Percentiles rank a stretch among this genome's conserved stretches.
Evolutionary conservation across 1,139 yeast genomes (phyloP).

Genomic region (Magnusiomyces tetraspermus): DNA sequence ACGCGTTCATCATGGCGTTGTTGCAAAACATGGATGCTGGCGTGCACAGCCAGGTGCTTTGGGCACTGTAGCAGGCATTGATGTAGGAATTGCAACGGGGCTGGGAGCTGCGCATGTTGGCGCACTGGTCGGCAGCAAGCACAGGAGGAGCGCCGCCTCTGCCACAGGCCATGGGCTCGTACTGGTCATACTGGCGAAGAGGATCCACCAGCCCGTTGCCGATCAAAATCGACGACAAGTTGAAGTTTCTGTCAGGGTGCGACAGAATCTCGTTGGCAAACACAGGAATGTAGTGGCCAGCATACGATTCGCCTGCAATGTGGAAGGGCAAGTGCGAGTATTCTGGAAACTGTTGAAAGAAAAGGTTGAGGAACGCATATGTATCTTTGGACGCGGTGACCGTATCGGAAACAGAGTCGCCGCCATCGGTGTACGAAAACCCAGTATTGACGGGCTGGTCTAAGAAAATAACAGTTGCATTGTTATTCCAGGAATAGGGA

Average conservation of each 20-base stretch:
- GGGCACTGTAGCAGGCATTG: conserved; percentile 45
- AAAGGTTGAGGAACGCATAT: conserved; percentile 65
- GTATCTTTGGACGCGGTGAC: conserved; percentile 72
- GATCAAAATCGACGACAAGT: conserved; percentile 60
- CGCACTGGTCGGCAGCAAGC: conserved; percentile 52
- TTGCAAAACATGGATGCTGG: conserved; percentile 81
- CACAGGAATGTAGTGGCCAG: conserved; percentile 78
- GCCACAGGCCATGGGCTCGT: conserved; percentile 81
- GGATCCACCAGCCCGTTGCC: conserved; percentile 84
- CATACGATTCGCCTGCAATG: conserved; percentile 82
- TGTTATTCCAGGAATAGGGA: conserved; percentile 79
- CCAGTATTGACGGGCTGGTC: conserved; percentile 96
- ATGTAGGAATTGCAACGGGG: conserved; percentile 49
- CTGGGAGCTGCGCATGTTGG: conserved; percentile 42
- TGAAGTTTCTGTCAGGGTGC: conserved; percentile 51
- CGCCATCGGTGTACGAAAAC: conserved; percentile 61
- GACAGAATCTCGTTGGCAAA: conserved; percentile 67
- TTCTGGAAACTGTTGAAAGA: conserved; percentile 65
- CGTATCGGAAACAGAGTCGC: conserved; percentile 42
- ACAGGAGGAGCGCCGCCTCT: conserved; percentile 67
- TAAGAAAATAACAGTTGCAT: conserved; percentile 82
- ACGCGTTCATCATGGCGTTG: conserved; percentile 44
- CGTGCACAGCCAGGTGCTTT: conserved; percentile 40
- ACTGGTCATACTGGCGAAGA: conserved; percentile 54
- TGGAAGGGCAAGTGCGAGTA: conserved; percentile 54